Evolutionary conservation across 345 rosid species (phyloP).

Genomic region (Ceriops zippeliana): DNA sequence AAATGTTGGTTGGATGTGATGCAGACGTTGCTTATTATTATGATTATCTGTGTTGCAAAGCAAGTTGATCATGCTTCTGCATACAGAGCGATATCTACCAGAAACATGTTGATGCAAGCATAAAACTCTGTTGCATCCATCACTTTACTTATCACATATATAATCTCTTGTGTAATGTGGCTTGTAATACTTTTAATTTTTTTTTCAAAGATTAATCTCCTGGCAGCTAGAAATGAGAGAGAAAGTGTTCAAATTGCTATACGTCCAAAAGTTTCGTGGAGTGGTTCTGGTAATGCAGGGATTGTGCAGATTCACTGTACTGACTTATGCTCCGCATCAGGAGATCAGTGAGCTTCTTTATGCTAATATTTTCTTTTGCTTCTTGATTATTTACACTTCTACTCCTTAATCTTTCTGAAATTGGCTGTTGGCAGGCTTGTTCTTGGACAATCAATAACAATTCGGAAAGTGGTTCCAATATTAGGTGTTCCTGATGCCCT

Average conservation of each 20-base stretch:
- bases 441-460: slow-evolving; percentile 66
- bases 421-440: slow-evolving; percentile 50
- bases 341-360: slow-evolving; percentile 64
- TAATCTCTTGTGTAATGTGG: neutral
- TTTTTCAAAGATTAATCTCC: slow-evolving; percentile 65
- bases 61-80: neutral
- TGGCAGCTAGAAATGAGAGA: slow-evolving; percentile 96
- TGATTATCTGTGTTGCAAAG: neutral
- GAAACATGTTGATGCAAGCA: neutral
- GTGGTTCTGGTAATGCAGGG: slow-evolving; percentile 60
- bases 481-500: slow-evolving; percentile 97
- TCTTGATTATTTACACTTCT: slow-evolving; percentile 17
- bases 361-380: slow-evolving; percentile 2
- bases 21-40: neutral
- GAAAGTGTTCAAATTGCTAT: slow-evolving; percentile 91
- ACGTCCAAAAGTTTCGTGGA: slow-evolving; percentile 93
- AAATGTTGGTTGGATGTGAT: too few relatives aligned
- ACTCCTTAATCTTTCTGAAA: slow-evolving; percentile 17
- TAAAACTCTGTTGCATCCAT: neutral
- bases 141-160: neutral
- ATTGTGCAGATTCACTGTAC: slow-evolving; percentile 79
- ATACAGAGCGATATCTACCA: neutral
- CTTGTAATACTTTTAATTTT: slow-evolving; percentile 7
- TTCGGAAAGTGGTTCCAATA: slow-evolving; percentile 70
- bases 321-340: slow-evolving; percentile 75